Evolutionary conservation across 345 rosid genomes (phyloP).

Genomic region (Eucalyptus regnans): DNA sequence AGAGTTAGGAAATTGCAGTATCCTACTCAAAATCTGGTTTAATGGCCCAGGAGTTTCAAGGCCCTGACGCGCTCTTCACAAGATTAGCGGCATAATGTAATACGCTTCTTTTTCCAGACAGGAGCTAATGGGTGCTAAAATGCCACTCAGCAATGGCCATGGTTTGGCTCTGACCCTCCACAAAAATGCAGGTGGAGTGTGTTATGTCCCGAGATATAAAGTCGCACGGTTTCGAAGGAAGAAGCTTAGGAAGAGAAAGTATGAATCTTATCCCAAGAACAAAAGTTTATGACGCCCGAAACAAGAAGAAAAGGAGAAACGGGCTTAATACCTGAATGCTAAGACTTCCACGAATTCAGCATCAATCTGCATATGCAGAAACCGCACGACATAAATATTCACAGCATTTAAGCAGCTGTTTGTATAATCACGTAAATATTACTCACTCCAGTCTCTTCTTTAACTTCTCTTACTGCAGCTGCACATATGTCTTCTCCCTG

Average conservation of each 20-base stretch:
- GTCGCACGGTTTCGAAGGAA: background rate
- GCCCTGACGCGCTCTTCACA: background rate
- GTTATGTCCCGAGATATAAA: background rate
- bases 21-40: background rate
- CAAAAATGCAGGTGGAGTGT: background rate
- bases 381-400: background rate
- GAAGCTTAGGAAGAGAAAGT: background rate
- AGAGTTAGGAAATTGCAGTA: background rate
- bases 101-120: background rate
- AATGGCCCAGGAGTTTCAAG: background rate
- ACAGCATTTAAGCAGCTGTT: background rate
- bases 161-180: background rate
- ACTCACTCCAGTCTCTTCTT: slow-evolving; percentile 93
- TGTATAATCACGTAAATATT: background rate
- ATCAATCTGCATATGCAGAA: slow-evolving; percentile 50
- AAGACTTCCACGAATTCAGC: slow-evolving; percentile 64
- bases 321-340: slow-evolving; percentile 57
- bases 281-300: background rate
- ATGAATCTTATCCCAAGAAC: background rate
- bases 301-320: background rate
- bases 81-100: background rate
- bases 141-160: background rate
- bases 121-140: background rate
- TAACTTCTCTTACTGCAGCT: slow-evolving; percentile 82
- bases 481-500: slow-evolving; percentile 78